Evolutionary conservation across 2,329 filamentous ascomycete species (phyloP), one percentile per base, ranked within the genome.

Genomic region (Colletotrichum ledebouriae): DNA sequence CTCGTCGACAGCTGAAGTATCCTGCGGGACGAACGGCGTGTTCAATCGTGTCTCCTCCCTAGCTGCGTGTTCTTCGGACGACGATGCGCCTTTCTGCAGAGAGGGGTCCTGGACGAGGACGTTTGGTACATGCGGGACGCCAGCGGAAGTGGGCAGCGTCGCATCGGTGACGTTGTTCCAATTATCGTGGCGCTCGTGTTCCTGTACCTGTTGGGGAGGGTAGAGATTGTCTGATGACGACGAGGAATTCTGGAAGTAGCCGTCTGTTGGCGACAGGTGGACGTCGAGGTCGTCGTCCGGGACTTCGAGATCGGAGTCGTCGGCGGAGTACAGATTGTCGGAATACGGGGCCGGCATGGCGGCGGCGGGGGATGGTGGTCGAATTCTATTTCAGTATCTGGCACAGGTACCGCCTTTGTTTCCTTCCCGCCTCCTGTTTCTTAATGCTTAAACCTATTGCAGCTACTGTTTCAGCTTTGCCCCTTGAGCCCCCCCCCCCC

Each of bases 21-120:
- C 68, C 39, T 11, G 68, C 34, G 25, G 57, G 42, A 52, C 33
- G 55, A 49, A 20, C 34, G 71, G 56, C 4, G 71, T 52, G 76
- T 76, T 78, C 76, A 78, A 73, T 53, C 69, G 71, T 46, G 77
- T 78, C 74, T 85, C 83, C 65, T 80, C 75, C 37, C 79, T 78
- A 5, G 80, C 83, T 72, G 86, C 83, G 34, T 75, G 75, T 22
- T 79, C 80, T 76, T 87, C 86, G 63, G 59, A 60, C n/a, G 52
- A 42, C 9, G 53, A 34, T 42, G 78, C 70, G 72, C 74, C 39
- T 70, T 76, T 67, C 72, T 76, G 74, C 59, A 85, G 75, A 52
- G 80, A 84, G 53, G 85, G 84, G 69, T 87, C 84, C 70, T 80
- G 77, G 61, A 86, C 81, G 68, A 84, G 77, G 59, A 86, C 76